Base-by-base conservation (phyloP, 116 monocot genomes). In the Thalassia testudinum region DNA sequence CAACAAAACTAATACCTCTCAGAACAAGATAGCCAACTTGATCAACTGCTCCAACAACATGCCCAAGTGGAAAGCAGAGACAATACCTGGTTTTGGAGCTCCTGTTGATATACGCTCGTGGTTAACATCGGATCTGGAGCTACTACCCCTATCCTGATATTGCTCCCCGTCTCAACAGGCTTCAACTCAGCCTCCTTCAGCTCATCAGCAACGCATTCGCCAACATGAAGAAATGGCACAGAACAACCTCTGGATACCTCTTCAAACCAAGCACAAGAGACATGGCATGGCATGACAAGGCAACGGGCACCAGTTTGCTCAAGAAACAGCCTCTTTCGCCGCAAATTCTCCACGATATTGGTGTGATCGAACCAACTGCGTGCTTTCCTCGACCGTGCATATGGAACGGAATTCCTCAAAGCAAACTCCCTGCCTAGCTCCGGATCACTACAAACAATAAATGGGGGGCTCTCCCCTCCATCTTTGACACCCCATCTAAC, bases 271-370 rank as follows among this genome's bases (percentile, higher is more conserved):
- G 40, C 59, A 50, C 76, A 75, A 3, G 64, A 71, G 47, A 63
- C 27, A 20, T 83, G 67, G 49, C 88, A 88, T 21, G 88, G 79
- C 79, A 88, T 74, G 7, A 62, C 83, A 19, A 88, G 76, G 71
- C 88, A 83, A 4, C 66, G 56, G 52, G 71, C 76, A 45, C 88
- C 88, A 10, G 76, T 68, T 42, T 49, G 47, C 71, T 88, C 88
- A 18, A 88, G 42, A 27, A 76, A 76, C 25, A 60, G 26, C 64
- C 88, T 73, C 68, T 73, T 64, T 16, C 27, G 50, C 45, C 61
- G 37, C 26, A 88, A 62, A 54, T 62, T 82, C 60, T 71, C 74
- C 48, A 88, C 56, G 14, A 73, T 44, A 23, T 26, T 37, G 7
- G 62, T 23, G 12, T 43, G 49, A 44, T 68, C 52, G 11, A 59